Percentiles rank a stretch among this genome's conserved stretches.
Evolutionary conservation across 2,329 filamentous ascomycete species (phyloP).

Genomic region (Aureobasidium sp.): DNA sequence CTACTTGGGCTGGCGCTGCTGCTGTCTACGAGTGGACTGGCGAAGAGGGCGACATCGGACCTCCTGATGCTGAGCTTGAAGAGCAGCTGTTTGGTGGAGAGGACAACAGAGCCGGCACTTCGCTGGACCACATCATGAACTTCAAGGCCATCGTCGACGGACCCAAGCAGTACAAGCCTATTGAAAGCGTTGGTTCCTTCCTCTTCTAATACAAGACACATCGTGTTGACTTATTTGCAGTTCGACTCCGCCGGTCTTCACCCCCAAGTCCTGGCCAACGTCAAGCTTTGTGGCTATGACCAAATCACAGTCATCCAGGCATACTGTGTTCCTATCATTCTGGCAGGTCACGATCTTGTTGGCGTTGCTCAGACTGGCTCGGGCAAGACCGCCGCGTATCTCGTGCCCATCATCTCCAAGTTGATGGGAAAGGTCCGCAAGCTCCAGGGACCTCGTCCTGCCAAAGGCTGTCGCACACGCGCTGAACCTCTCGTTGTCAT

Average conservation of each 20-base stretch:
- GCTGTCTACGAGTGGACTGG: slow-evolving; percentile 74
- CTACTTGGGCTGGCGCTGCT: slow-evolving; percentile 47
- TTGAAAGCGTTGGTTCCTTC: slow-evolving; percentile 38
- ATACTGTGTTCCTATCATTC: slow-evolving; percentile 73
- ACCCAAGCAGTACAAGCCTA: slow-evolving; percentile 37
- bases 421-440: slow-evolving; percentile 95
- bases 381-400: slow-evolving; percentile 89
- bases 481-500: slow-evolving; percentile 86
- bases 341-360: slow-evolving; percentile 71
- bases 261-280: slow-evolving; percentile 71
- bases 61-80: slow-evolving; percentile 62
- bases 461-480: slow-evolving; percentile 40
- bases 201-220: neutral
- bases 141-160: slow-evolving; percentile 46
- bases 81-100: slow-evolving; percentile 56
- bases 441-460: slow-evolving; percentile 66
- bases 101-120: slow-evolving; percentile 51
- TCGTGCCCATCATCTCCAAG: slow-evolving; percentile 81
- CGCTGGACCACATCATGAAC: slow-evolving; percentile 47
- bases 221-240: slow-evolving; percentile 30
- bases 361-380: slow-evolving; percentile 91
- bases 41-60: slow-evolving; percentile 78
- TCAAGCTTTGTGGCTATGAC: slow-evolving; percentile 62
- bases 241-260: slow-evolving; percentile 79
- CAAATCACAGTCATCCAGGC: slow-evolving; percentile 79